These are phyloP conservation scores for Sugiyamaella novakii DNA, from an alignment of 1,139 yeast genomes.

Conservation along the genomic window DNA sequence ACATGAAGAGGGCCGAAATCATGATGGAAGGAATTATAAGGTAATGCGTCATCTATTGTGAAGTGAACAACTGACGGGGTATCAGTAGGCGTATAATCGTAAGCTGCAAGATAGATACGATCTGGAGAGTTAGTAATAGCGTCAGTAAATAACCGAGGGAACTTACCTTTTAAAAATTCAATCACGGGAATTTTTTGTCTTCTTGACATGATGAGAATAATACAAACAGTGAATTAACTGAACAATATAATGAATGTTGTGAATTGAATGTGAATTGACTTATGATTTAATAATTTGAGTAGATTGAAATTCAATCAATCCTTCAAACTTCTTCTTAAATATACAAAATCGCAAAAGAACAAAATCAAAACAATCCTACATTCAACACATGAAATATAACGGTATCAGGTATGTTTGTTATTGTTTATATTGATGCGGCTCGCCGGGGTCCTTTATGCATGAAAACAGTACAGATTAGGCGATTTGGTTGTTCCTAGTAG, in stretches of 20 bases:
- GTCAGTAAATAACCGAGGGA: background rate
- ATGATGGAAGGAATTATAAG: conserved; percentile 88
- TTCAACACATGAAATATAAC: background rate
- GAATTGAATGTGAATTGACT: background rate
- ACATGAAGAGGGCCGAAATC: conserved; percentile 96
- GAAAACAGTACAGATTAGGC: conserved; percentile 10
- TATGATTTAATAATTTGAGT: too few relatives aligned
- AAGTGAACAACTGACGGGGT: conserved; percentile 78
- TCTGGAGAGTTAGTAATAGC: conserved; percentile 44
- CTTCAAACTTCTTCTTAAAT: too few relatives aligned
- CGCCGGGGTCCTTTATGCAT: conserved; percentile 14
- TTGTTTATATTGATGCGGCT: conserved; percentile 19
- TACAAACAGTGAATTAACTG: background rate
- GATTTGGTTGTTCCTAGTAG: conserved; percentile 1
- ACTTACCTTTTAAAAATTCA: conserved; percentile 44
- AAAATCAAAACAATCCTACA: background rate
- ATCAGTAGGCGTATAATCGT: conserved; percentile 75
- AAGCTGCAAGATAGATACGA: conserved; percentile 89
- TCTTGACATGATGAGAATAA: conserved; percentile 16
- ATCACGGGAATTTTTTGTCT: conserved; percentile 39
- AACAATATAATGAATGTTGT: background rate
- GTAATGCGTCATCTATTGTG: conserved; percentile 88
- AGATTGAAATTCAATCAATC: too few relatives aligned
- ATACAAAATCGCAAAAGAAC: background rate
- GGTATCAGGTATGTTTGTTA: conserved; percentile 9